Conservation (phyloP, 352 stramenopile genomes). For the Phytophthora sp. region DNA sequence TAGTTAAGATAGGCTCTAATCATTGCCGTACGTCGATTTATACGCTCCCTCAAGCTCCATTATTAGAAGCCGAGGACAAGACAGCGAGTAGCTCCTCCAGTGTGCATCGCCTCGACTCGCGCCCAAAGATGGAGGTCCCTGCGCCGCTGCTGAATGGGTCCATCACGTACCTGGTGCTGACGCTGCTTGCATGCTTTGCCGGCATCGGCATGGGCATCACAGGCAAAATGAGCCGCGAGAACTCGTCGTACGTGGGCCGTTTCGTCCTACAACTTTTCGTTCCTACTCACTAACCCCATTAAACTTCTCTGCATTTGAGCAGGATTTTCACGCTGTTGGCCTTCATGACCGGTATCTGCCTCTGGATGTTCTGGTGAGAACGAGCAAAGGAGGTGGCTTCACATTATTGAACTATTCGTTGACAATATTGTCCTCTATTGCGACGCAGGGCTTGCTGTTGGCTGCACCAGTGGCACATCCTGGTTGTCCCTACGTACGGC, state of each 20-base stretch:
- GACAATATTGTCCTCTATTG: constrained; percentile 26
- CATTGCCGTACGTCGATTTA: constrained; percentile 7
- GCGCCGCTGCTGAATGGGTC: constrained; percentile 80
- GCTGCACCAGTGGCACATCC: constrained; percentile 91
- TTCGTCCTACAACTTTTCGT: neutral
- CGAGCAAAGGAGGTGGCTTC: neutral
- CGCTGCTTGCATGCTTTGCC: constrained; percentile 75
- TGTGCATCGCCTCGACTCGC: constrained; percentile 28
- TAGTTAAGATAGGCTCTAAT: neutral
- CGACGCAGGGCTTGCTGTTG: constrained; percentile 83
- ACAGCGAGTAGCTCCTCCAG: constrained; percentile 15
- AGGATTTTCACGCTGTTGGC: constrained; percentile 85
- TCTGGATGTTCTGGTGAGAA: constrained; percentile 90
- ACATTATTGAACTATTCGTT: neutral
- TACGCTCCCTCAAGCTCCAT: constrained; percentile 32
- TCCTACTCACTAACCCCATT: constrained; percentile 2
- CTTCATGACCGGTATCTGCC: constrained; percentile 84
- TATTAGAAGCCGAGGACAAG: constrained; percentile 28
- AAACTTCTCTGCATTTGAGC: neutral
- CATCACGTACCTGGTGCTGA: constrained; percentile 90
- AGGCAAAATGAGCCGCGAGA: constrained; percentile 86
- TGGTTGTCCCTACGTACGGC: constrained; percentile 82
- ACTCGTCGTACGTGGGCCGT: constrained; percentile 75
- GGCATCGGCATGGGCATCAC: constrained; percentile 81
- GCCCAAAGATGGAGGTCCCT: constrained; percentile 73